Evolutionary conservation across 208 protist genomes (phyloP).

Genomic region (Willaertia magna): DNA sequence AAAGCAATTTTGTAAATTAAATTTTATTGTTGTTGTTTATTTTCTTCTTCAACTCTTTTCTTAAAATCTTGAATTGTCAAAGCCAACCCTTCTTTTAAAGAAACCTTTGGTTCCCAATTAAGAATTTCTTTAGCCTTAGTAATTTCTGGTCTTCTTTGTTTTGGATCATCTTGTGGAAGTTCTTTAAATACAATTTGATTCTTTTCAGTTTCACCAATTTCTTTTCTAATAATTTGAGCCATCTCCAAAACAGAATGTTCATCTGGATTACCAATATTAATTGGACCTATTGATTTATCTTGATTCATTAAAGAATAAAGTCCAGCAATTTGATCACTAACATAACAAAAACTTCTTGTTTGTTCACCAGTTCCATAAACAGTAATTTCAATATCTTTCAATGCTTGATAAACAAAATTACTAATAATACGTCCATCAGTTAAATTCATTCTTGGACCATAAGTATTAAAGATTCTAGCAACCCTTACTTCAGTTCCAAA

Average conservation of each 20-base stretch:
- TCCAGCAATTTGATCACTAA: slow-evolving; percentile 51
- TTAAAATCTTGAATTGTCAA: slow-evolving; percentile 39
- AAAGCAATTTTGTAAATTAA: too few relatives aligned
- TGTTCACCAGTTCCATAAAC: slow-evolving; percentile 75
- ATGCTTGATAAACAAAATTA: slow-evolving; percentile 79
- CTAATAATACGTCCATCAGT: slow-evolving; percentile 82
- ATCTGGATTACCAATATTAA: slow-evolving; percentile 55
- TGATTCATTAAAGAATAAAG: slow-evolving; percentile 44
- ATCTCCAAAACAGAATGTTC: slow-evolving; percentile 51
- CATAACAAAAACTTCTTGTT: slow-evolving; percentile 72
- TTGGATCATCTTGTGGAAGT: slow-evolving; percentile 42
- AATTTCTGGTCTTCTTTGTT: slow-evolving; percentile 46
- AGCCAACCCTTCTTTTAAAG: slow-evolving; percentile 36
- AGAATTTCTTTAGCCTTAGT: slow-evolving; percentile 41
- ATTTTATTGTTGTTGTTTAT: too few relatives aligned
- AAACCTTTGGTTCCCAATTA: slow-evolving; percentile 41
- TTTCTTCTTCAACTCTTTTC: neutral
- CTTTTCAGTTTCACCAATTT: slow-evolving; percentile 29
- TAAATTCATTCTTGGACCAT: slow-evolving; percentile 79
- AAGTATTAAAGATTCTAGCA: slow-evolving; percentile 90
- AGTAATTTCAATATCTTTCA: slow-evolving; percentile 56
- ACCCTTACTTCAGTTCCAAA: slow-evolving; percentile 59
- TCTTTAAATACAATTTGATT: slow-evolving; percentile 2
- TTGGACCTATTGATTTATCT: slow-evolving; percentile 38
- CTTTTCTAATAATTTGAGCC: slow-evolving; percentile 31